These are phyloP conservation scores for Capronia coronata DNA, from an alignment of 2,329 filamentous ascomycete species.

Conservation along the genomic window DNA sequence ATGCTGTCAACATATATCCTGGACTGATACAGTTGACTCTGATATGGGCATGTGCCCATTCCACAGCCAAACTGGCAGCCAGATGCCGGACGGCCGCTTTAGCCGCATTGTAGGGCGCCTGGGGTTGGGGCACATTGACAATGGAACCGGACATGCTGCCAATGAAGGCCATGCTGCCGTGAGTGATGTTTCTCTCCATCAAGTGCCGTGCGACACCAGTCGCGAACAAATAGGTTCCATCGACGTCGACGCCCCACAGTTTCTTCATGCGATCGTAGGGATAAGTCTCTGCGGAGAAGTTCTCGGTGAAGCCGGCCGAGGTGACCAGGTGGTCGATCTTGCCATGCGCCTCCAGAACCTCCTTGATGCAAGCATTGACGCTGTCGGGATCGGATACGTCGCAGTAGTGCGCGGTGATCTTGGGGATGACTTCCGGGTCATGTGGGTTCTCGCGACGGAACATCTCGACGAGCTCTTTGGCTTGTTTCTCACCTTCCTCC, in stretches of 20 bases:
- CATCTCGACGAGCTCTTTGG: slow-evolving; percentile 63
- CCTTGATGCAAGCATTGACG: slow-evolving; percentile 65
- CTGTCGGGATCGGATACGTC: slow-evolving; percentile 77
- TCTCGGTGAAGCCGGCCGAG: slow-evolving; percentile 94
- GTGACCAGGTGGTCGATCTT: slow-evolving; percentile 89
- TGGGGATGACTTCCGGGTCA: slow-evolving; percentile 65
- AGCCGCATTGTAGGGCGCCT: slow-evolving; percentile 85
- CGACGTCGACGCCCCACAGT: slow-evolving; percentile 90
- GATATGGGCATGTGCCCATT: slow-evolving; percentile 84
- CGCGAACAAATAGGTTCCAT: slow-evolving; percentile 41
- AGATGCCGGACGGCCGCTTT: slow-evolving; percentile 90
- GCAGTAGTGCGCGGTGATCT: slow-evolving; percentile 81
- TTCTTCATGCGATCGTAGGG: slow-evolving; percentile 86
- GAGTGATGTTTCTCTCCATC: slow-evolving; percentile 60
- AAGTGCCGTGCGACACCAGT: slow-evolving; percentile 56
- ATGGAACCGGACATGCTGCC: slow-evolving; percentile 91
- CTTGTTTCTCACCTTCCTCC: slow-evolving; percentile 75
- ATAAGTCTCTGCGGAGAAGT: slow-evolving; percentile 86
- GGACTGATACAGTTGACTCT: slow-evolving; percentile 93
- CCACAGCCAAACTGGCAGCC: slow-evolving; percentile 79
- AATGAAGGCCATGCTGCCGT: slow-evolving; percentile 87
- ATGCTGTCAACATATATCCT: slow-evolving; percentile 90
- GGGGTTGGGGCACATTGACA: slow-evolving; percentile 91
- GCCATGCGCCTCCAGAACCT: slow-evolving; percentile 64
- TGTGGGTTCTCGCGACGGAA: slow-evolving; percentile 58